Evolutionary conservation across 2,329 filamentous ascomycete genomes (phyloP).

Genomic region (Ceratocystis huliohia): DNA sequence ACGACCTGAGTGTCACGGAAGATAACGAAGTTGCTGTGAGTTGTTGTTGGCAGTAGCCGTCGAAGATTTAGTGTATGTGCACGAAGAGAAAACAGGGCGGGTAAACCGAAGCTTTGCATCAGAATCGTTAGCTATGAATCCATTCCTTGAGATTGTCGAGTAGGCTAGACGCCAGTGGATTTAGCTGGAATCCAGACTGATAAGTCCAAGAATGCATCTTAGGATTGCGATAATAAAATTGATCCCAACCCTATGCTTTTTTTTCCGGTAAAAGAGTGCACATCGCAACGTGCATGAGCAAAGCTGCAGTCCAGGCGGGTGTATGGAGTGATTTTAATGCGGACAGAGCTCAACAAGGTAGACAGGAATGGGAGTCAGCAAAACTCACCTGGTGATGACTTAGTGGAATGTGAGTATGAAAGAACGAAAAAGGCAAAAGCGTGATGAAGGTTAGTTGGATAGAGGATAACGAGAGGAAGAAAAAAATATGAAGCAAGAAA

Average conservation of each 20-base stretch:
- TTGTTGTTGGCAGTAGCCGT: not conserved
- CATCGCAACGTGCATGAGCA: slow-evolving; percentile 2
- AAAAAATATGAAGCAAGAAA: slow-evolving; percentile 12
- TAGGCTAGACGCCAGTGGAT: not conserved
- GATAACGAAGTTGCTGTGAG: not conserved
- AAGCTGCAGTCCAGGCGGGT: not conserved
- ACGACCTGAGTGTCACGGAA: not conserved
- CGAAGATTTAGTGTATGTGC: not conserved
- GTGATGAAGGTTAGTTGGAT: not conserved
- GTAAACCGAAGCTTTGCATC: not conserved
- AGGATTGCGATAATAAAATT: too few relatives aligned
- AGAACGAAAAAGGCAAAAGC: too few relatives aligned
- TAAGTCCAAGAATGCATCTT: not conserved
- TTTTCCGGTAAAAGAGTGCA: not conserved
- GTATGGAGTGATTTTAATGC: not conserved
- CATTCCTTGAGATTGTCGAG: not conserved
- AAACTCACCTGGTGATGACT: not conserved
- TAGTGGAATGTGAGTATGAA: not conserved
- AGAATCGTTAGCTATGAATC: not conserved
- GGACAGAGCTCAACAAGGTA: not conserved
- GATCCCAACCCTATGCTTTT: not conserved
- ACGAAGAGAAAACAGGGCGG: slow-evolving; percentile 1
- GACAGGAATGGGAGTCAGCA: not conserved
- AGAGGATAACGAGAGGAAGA: slow-evolving; percentile 7
- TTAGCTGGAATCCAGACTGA: not conserved